These are phyloP conservation scores for Umbelopsis ramanniana DNA, from an alignment of 192 early-diverging fungal genomes.

Conservation along the genomic window DNA sequence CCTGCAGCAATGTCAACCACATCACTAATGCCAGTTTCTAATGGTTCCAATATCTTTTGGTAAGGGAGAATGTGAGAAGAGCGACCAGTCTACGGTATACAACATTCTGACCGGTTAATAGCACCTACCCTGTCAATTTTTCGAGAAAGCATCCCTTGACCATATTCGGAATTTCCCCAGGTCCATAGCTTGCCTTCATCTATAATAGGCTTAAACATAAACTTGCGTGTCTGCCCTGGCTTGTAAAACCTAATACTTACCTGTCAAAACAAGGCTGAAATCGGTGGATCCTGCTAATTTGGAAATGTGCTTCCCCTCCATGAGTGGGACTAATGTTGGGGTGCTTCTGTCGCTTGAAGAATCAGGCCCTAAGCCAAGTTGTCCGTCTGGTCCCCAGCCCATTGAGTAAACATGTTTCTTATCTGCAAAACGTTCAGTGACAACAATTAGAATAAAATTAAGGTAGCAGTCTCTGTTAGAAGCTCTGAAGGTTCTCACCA, in stretches of 20 bases:
- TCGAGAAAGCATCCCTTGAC: slow-evolving; percentile 66
- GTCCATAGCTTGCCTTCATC: slow-evolving; percentile 60
- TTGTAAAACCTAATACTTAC: slow-evolving; percentile 17
- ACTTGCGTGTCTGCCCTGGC: neutral
- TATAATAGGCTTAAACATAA: neutral
- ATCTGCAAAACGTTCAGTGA: slow-evolving; percentile 25
- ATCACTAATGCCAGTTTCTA: slow-evolving; percentile 46
- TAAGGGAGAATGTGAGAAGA: slow-evolving; percentile 23
- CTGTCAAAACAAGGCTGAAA: slow-evolving; percentile 62
- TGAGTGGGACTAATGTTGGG: slow-evolving; percentile 52
- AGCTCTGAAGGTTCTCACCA: slow-evolving; percentile 29
- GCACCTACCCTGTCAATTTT: slow-evolving; percentile 58
- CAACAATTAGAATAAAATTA: neutral
- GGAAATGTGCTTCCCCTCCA: slow-evolving; percentile 45
- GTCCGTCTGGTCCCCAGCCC: slow-evolving; percentile 82
- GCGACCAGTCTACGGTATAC: slow-evolving; percentile 46
- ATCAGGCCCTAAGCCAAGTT: slow-evolving; percentile 62
- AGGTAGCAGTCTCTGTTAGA: neutral
- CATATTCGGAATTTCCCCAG: slow-evolving; percentile 82
- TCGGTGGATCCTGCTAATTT: slow-evolving; percentile 68
- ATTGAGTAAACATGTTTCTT: slow-evolving; percentile 60
- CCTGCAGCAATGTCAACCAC: slow-evolving; percentile 66
- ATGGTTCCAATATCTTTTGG: slow-evolving; percentile 59
- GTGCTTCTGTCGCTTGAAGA: slow-evolving; percentile 42
- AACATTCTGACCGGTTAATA: slow-evolving; percentile 19